phyloP scores from a whole-genome alignment of 306 rosid species.

The Prunus armeniaca region DNA sequence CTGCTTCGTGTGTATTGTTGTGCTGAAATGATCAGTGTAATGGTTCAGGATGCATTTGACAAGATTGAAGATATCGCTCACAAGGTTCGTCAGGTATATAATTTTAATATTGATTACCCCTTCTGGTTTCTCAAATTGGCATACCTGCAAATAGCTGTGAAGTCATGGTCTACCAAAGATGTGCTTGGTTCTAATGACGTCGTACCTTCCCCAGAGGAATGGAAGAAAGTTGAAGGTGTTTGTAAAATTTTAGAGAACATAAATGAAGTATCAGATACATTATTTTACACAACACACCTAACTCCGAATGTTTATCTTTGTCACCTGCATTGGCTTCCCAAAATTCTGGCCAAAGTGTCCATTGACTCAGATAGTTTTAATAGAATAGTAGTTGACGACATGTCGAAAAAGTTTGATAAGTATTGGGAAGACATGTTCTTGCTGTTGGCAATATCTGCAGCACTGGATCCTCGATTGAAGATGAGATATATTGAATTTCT shows the following conservation, averaged over 20 bases:
- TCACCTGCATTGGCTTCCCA: background rate
- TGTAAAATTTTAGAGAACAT: slow-evolving; percentile 12
- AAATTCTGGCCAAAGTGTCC: background rate
- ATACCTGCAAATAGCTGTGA: background rate
- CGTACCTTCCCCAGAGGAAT: slow-evolving; percentile 9
- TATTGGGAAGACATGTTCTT: slow-evolving; percentile 20
- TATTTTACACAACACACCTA: background rate
- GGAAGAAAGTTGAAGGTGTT: slow-evolving; percentile 2
- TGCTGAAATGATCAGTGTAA: background rate
- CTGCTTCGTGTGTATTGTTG: slow-evolving; percentile 7
- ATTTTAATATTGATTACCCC: background rate
- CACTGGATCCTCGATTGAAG: slow-evolving; percentile 21
- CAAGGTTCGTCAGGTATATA: background rate
- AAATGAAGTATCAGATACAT: slow-evolving; percentile 8
- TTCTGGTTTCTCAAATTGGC: slow-evolving; percentile 7
- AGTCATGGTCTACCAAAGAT: background rate
- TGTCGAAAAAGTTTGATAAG: slow-evolving; percentile 11
- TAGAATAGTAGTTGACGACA: background rate
- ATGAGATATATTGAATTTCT: slow-evolving; percentile 12
- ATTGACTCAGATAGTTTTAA: slow-evolving; percentile 2
- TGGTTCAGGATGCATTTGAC: slow-evolving; percentile 12
- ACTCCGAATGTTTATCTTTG: slow-evolving; percentile 14
- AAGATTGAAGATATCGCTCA: background rate
- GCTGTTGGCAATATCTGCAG: slow-evolving; percentile 19
- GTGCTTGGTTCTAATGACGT: background rate